Conservation (phyloP, 2,329 filamentous ascomycete species). For the Aspergillus sp. region DNA sequence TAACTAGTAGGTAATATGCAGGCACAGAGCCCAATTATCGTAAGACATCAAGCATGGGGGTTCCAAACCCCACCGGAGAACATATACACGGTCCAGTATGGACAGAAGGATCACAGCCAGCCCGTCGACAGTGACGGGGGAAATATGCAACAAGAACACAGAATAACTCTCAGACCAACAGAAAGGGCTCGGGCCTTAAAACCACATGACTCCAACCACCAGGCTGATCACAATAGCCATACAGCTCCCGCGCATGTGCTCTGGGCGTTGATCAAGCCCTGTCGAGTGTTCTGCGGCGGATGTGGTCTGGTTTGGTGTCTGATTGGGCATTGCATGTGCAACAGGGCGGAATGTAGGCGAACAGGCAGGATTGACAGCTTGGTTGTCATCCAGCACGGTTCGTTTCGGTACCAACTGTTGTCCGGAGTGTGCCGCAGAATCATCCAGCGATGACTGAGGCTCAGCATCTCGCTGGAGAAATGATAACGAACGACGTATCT, state of each 20-base stretch:
- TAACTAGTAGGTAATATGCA: conserved; percentile 4
- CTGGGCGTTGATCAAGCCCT: conserved; percentile 22
- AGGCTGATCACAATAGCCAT: conserved; percentile 39
- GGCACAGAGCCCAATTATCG: neutral
- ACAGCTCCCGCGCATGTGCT: conserved; percentile 32
- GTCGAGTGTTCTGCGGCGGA: conserved; percentile 21
- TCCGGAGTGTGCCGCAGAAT: neutral
- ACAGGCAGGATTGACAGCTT: neutral
- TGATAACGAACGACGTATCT: neutral
- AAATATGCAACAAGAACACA: neutral
- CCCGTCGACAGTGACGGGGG: neutral
- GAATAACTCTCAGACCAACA: no score
- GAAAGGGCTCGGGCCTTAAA: conserved; percentile 15
- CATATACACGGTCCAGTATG: neutral
- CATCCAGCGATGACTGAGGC: neutral
- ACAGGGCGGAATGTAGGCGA: neutral
- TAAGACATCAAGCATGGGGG: conserved; percentile 5
- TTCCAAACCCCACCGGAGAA: neutral
- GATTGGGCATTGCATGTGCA: conserved; percentile 3
- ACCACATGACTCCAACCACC: conserved; percentile 38
- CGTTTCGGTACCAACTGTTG: neutral
- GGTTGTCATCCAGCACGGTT: conserved; percentile 1
- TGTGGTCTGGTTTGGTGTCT: conserved; percentile 7
- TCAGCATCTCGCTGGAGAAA: neutral
- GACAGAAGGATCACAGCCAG: neutral